Evolutionary conservation across 1,284 basidiomycete species (phyloP).

Genomic region (Sporisorium sorghi): DNA sequence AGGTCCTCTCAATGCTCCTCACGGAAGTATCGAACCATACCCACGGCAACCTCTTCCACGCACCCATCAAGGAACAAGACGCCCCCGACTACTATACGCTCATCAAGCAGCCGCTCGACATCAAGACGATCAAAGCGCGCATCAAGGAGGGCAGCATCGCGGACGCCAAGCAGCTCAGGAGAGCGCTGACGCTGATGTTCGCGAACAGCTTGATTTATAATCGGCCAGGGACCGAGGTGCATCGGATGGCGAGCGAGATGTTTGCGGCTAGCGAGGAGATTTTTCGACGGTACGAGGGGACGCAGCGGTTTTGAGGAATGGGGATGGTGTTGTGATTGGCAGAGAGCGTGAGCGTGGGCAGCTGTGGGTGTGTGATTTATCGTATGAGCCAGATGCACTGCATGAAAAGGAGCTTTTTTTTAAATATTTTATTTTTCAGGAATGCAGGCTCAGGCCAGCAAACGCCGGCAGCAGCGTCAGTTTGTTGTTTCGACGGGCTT

Average conservation of each 20-base stretch:
- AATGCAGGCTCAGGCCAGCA: too few relatives aligned
- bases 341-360: conserved; percentile 2
- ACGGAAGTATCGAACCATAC: conserved; percentile 66
- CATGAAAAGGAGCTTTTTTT: not conserved
- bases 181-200: conserved; percentile 61
- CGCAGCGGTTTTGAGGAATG: conserved; percentile 33
- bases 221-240: conserved; percentile 63
- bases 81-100: conserved; percentile 66
- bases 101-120: conserved; percentile 61
- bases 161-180: conserved; percentile 48
- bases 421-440: not conserved
- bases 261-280: conserved; percentile 58
- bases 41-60: conserved; percentile 66
- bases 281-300: conserved; percentile 47
- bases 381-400: not conserved
- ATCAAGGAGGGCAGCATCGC: conserved; percentile 64
- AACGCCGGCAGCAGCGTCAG: too few relatives aligned
- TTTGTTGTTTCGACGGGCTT: too few relatives aligned
- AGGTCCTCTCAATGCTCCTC: conserved; percentile 62
- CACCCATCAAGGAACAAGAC: conserved; percentile 66
- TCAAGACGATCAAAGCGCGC: conserved; percentile 62
- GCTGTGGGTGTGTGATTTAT: not conserved
- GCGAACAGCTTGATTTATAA: conserved; percentile 67
- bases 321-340: not conserved
- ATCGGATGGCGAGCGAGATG: conserved; percentile 67